phyloP scores from a whole-genome alignment of 495 filamentous ascomycete species.

The Cudoniella acicularis region DNA sequence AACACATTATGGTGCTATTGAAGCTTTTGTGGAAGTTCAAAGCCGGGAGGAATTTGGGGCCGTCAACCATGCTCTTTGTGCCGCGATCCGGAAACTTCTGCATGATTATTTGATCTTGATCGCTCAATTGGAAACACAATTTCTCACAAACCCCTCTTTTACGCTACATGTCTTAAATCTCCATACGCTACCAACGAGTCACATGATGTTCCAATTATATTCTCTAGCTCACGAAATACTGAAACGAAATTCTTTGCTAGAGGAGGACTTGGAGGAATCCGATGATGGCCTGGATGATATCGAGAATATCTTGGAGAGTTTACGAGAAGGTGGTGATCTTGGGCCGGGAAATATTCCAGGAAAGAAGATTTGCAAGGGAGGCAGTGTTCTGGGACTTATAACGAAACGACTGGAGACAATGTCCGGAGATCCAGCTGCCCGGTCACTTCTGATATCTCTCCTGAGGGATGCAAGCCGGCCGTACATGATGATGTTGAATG shows the following conservation, averaged over 20 bases:
- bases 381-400: constrained; percentile 78
- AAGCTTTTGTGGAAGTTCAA: constrained; percentile 91
- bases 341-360: constrained; percentile 72
- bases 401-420: constrained; percentile 80
- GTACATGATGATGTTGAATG: constrained; percentile 97
- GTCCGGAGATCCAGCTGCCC: constrained; percentile 88
- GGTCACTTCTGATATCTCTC: constrained; percentile 71
- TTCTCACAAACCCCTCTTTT: constrained; percentile 80
- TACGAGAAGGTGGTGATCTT: constrained; percentile 75
- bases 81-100: constrained; percentile 82
- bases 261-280: constrained; percentile 78
- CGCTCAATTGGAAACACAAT: constrained; percentile 87
- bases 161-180: constrained; percentile 90
- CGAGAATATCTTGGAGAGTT: constrained; percentile 81
- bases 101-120: constrained; percentile 92
- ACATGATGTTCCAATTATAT: constrained; percentile 87
- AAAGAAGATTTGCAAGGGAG: constrained; percentile 93
- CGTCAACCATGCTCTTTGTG: constrained; percentile 95
- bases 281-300: constrained; percentile 79
- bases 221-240: constrained; percentile 82
- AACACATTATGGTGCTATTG: constrained; percentile 84
- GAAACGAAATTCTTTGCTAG: constrained; percentile 79
- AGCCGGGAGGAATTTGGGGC: constrained; percentile 89
- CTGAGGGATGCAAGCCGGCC: constrained; percentile 85
- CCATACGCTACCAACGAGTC: constrained; percentile 81